Percentiles rank a stretch among this genome's conserved stretches.
Conservation (phyloP, 2,329 filamentous ascomycete genomes). For the Parafenestella ontariensis region DNA sequence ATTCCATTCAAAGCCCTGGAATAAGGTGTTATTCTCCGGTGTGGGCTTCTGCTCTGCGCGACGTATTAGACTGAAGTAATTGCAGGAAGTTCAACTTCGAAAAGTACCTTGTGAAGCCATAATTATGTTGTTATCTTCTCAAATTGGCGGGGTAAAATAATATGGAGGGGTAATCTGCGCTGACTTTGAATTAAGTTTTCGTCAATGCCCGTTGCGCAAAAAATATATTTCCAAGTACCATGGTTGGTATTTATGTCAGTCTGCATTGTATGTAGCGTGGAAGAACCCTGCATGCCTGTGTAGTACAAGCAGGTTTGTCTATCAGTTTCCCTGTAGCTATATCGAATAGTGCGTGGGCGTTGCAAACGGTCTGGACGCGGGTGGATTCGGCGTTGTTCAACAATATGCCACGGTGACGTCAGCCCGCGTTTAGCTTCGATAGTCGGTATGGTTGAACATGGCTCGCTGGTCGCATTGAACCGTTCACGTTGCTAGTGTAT, state of each 20-base stretch:
- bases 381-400: slow-evolving; percentile 25
- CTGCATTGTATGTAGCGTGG: slow-evolving; percentile 7
- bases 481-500: not conserved
- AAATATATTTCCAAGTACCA: slow-evolving; percentile 1
- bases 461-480: not conserved
- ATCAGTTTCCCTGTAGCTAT: slow-evolving; percentile 14
- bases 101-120: slow-evolving; percentile 38
- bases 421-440: slow-evolving; percentile 9
- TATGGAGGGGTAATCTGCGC: not conserved
- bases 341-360: slow-evolving; percentile 5
- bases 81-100: not conserved
- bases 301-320: slow-evolving; percentile 27
- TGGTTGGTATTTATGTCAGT: slow-evolving; percentile 12
- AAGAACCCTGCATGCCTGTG: slow-evolving; percentile 4
- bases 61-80: slow-evolving; percentile 11
- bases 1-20: slow-evolving; percentile 79
- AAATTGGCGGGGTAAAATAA: not conserved
- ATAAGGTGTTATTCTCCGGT: slow-evolving; percentile 56
- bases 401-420: slow-evolving; percentile 36
- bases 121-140: not conserved
- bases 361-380: slow-evolving; percentile 13
- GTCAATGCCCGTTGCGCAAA: not conserved
- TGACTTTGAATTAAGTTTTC: not conserved
- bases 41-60: slow-evolving; percentile 38
- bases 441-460: not conserved